phyloP scores from a whole-genome alignment of 139 green algal genomes.

The Coccomyxa sp. region DNA sequence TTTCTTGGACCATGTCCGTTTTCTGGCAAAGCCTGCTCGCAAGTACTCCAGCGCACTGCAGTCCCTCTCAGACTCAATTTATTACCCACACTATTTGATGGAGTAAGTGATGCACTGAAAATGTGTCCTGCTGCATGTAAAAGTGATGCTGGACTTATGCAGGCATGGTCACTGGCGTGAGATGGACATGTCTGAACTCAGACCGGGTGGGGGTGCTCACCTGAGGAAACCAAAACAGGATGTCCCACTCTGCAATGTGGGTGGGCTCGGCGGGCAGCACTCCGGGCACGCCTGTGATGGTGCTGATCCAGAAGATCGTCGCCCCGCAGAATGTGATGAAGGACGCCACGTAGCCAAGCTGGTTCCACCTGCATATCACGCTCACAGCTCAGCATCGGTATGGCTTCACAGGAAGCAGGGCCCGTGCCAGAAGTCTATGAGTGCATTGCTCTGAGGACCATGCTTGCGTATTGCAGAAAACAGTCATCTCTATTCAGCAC shows the following conservation, averaged over 20 bases:
- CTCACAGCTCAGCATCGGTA: too few species aligned
- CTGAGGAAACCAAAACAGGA: background rate
- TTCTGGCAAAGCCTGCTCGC: too few species aligned
- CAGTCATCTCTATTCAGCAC: too few species aligned
- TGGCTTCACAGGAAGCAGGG: too few species aligned
- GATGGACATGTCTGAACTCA: background rate
- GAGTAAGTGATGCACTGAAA: background rate
- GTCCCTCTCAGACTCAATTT: too few species aligned
- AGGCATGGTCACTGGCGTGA: background rate
- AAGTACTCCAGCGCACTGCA: too few species aligned
- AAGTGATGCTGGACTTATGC: background rate
- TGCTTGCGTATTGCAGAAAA: too few species aligned
- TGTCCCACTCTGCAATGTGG: background rate
- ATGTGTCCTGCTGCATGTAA: too few species aligned
- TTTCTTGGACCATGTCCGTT: too few species aligned
- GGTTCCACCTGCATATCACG: conserved; percentile 9
- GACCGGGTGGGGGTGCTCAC: background rate
- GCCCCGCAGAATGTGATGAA: conserved; percentile 3
- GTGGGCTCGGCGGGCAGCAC: background rate
- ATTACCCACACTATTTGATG: background rate
- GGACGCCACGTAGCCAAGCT: conserved; percentile 1
- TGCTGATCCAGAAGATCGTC: conserved; percentile 1
- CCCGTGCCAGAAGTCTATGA: too few species aligned
- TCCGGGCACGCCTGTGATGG: background rate
- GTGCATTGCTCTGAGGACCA: too few species aligned